Evolutionary conservation across 345 rosid genomes (phyloP), one percentile per base, ranked within the genome.

Genomic region (Stellera chamaejasme): DNA sequence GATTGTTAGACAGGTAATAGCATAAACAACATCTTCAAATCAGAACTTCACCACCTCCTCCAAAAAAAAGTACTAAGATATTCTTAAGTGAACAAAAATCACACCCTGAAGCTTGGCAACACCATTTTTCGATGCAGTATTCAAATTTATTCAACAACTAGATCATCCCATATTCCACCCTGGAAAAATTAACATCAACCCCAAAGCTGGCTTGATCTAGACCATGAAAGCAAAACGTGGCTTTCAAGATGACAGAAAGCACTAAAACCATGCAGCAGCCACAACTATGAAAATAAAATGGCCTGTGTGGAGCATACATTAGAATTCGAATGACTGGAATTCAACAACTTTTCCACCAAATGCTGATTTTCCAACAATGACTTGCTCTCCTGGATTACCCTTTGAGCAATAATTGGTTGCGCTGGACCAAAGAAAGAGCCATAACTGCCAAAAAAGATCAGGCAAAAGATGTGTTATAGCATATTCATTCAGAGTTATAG

Each of bases 351-450:
- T 45, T 77, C 55, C 4, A 84, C 70, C 69, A 81, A 57, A 50
- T 84, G 64, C 68, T 69, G 80, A 54, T 83, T 89, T 69, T 89
- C 99, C 44, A 94, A 61, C 47, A 94, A 70, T 12, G 95, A 82
- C 77, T 94, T 90, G 92, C 92, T 94, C 73, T 94, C 97, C 72
- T 82, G 88, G 61, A 94, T 90, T 62, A 94, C 99, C 69, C 99
- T 85, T 7, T 71, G 84, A 13, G 99, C 79, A 61, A 94, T 87
- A 54, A 82, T 85, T 49, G 99, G 95, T 75, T 69, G 76, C 10
- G 97, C 84, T 58, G 96, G 96, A 28, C 99, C 97, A 83, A 87
- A 93, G 73, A 93, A 93, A 41, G 96, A 90, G 16, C 99, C 99
- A 71, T 66, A 90, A 56, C 99, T 90, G 85, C 70, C 70, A 47